Base-by-base conservation (phyloP, 2,329 filamentous ascomycete genomes). In the Alternaria ventricosa region DNA sequence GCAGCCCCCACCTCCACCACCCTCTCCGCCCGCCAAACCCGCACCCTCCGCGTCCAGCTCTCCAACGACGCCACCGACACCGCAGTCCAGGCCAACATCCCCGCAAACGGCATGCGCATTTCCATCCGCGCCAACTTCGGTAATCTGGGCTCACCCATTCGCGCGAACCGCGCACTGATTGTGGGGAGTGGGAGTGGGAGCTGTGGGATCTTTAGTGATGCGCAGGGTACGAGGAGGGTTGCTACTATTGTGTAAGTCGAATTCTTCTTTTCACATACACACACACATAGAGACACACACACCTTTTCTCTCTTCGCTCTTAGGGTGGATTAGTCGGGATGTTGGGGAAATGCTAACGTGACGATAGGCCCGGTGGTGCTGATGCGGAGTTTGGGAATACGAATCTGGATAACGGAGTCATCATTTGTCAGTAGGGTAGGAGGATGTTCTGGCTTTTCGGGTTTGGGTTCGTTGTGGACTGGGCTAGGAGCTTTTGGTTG, bases 21-120 rank as follows among this genome's bases (percentile, higher is more conserved):
- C 20, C 20, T 65, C 6, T 33, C 55, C 13, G 28, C 58, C 6
- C 58, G 61, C 33, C 60, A 63, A 44, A 55, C 61, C 13, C n/a
- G 28, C 2, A 41, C 57, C 33, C 33, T 56, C 8, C 68, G 68
- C 50, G 67, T 69, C 10, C 63, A 63, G 25, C 51, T 71, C 33
- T 60, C 67, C 12, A 25, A 63, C 53, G 68, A 71, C 53, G 41
- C 53, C 28, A 56, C 45, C 46, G 67, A 70, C 30, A 60, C 65
- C 33, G 69, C 59, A 1, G 65, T 60, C 12, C 67, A 68, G 61
- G 10, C 20, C 44, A 33, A 64, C 5, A 65, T 71, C 49, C 46
- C 63, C 45, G 55, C 55, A 10, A 64, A 69, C 28, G 47, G 47
- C n/a, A 18, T 41, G 36, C 51, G 51, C 11, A 23, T 20, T 1